Evolutionary conservation across 257 asterid species (phyloP).

Genomic region (Solanum tarapatanum): DNA sequence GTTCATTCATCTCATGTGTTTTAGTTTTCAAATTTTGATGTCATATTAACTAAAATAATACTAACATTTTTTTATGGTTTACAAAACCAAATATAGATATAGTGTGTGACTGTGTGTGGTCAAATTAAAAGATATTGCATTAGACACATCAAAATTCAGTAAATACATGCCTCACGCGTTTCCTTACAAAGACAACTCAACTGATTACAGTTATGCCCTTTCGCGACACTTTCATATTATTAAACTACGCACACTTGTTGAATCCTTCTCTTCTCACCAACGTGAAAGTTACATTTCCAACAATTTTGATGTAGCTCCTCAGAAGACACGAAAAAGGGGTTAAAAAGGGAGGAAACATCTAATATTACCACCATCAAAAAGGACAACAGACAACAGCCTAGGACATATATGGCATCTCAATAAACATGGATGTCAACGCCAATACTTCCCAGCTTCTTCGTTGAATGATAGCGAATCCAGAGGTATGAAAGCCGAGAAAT

Average conservation of each 20-base stretch:
- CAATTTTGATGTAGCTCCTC: background rate
- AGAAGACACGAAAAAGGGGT: background rate
- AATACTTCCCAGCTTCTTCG: constrained; percentile 30
- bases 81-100: background rate
- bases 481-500: constrained; percentile 56
- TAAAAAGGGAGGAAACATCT: background rate
- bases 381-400: background rate
- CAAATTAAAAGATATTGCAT: background rate
- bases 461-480: constrained; percentile 50
- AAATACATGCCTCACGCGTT: background rate
- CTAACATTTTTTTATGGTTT: background rate
- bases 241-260: constrained; percentile 14
- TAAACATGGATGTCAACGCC: constrained; percentile 59
- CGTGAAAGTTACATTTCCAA: background rate
- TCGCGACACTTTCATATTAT: constrained; percentile 3
- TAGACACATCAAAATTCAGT: background rate
- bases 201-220: constrained; percentile 8
- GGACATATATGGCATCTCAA: constrained; percentile 13
- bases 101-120: background rate
- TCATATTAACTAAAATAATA: too few species aligned
- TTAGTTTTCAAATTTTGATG: too few species aligned
- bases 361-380: background rate
- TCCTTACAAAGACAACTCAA: constrained; percentile 7
- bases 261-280: background rate
- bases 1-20: background rate